Evolutionary conservation across 2,329 filamentous ascomycete genomes (phyloP).

Genomic region (Cercospora nicotianae): DNA sequence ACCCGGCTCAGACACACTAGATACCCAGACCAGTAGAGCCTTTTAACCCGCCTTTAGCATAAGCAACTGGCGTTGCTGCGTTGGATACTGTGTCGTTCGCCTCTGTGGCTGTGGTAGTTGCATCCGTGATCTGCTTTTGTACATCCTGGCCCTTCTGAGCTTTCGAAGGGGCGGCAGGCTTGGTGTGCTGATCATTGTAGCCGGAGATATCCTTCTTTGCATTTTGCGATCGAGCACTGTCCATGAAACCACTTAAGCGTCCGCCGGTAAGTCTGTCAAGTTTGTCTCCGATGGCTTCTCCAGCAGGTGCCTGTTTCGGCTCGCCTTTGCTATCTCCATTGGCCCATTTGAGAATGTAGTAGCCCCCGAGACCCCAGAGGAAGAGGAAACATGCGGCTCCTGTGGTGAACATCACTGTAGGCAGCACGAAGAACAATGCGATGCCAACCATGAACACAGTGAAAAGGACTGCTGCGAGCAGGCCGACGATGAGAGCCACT

Average conservation of each 20-base stretch:
- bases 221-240: constrained; percentile 27
- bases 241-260: constrained; percentile 40
- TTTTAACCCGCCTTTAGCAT: constrained; percentile 32
- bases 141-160: constrained; percentile 14
- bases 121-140: constrained; percentile 27
- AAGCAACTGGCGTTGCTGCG: constrained; percentile 14
- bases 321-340: constrained; percentile 25
- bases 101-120: constrained; percentile 27
- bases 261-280: constrained; percentile 45
- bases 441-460: constrained; percentile 67
- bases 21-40: constrained; percentile 29
- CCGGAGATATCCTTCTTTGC: constrained; percentile 27
- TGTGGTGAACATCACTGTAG: constrained; percentile 66
- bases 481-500: constrained; percentile 56
- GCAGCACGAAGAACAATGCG: constrained; percentile 66
- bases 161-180: constrained; percentile 19
- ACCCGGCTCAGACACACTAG: neutral
- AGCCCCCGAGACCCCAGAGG: constrained; percentile 65
- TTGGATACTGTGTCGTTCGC: constrained; percentile 23
- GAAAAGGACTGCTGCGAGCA: constrained; percentile 58
- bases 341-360: constrained; percentile 49
- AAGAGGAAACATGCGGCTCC: constrained; percentile 64
- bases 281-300: constrained; percentile 44
- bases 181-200: constrained; percentile 25
- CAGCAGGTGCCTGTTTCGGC: constrained; percentile 28